Evolutionary conservation across 2,329 filamentous ascomycete species (phyloP).

Genomic region (Calonectria pteridis): DNA sequence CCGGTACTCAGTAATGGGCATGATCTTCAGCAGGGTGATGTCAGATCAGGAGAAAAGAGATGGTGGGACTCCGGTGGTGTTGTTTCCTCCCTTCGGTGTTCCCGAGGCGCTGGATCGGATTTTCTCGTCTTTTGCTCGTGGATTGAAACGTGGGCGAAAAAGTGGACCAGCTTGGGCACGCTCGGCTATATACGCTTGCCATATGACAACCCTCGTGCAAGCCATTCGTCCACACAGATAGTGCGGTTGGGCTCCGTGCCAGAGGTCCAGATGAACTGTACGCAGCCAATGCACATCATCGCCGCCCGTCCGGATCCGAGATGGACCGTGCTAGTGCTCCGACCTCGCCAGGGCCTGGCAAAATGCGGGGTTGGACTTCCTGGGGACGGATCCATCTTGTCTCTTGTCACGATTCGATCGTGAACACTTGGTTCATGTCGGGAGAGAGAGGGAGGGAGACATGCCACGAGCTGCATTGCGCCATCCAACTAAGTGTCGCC

Average conservation of each 20-base stretch:
- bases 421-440: not conserved
- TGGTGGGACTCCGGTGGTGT: not conserved
- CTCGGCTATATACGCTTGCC: not conserved
- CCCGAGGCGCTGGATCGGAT: not conserved
- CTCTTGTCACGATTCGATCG: too few relatives aligned
- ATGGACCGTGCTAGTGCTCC: not conserved
- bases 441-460: too few relatives aligned
- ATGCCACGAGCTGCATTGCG: not conserved
- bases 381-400: not conserved
- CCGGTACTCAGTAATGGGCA: constrained; percentile 24
- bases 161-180: not conserved
- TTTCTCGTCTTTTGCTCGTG: not conserved
- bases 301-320: not conserved
- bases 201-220: not conserved
- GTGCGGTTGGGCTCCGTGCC: not conserved
- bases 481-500: not conserved
- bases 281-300: not conserved
- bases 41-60: too few relatives aligned
- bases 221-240: not conserved
- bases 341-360: not conserved
- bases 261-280: not conserved
- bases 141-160: not conserved
- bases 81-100: not conserved
- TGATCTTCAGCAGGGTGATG: not conserved
- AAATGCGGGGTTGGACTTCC: not conserved